Evolutionary conservation across 352 stramenopile species (phyloP), one percentile per base, ranked within the genome.

Genomic region (Phytopythium mirpurense): DNA sequence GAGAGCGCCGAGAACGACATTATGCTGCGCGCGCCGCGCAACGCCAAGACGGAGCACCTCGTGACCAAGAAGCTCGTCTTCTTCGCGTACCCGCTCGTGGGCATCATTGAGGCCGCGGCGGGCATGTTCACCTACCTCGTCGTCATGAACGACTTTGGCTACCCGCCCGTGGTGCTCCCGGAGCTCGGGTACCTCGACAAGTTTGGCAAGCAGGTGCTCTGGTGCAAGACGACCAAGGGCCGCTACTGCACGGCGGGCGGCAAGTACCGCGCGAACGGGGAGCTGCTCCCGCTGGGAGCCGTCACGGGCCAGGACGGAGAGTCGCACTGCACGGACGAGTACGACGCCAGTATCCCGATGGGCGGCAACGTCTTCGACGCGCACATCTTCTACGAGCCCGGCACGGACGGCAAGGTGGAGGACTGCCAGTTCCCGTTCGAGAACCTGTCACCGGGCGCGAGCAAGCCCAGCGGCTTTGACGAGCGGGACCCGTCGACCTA

Each of bases 61-160:
- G 91, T 98, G 50, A 96, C 83, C 15, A 72, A 69, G 59, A 94
- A 96, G 63, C 77, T 97, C n/a, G 76, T 98, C 14, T 86, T 68
- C 42, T 94, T 94, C 53, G 74, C 85, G 14, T 98, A 98, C 61
- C 51, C 83, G 0, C 68, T 88, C 40, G 96, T 97, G 41, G 90
- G 90, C 18, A 71, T 97, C 43, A 95, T 96, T 24, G 78, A 96
- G 56, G 86, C 84, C 4, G 64, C 84, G 0, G 84, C 82, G 1
- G 90, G 87, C 2, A 95, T 96, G 74, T 95, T 94, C 58, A 83
- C 84, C 9, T 97, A 88, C 65, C 54, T 96, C n/a, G 60, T 82
- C 2, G 83, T 97, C 11, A 61, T 97, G 56, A 93, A 95, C 61
- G 82, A 95, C 60, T 96, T 88, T 58, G 90, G 90, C 0, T 97